phyloP scores from a whole-genome alignment of 1,284 basidiomycete genomes.

The Moesziomyces parantarcticus region DNA sequence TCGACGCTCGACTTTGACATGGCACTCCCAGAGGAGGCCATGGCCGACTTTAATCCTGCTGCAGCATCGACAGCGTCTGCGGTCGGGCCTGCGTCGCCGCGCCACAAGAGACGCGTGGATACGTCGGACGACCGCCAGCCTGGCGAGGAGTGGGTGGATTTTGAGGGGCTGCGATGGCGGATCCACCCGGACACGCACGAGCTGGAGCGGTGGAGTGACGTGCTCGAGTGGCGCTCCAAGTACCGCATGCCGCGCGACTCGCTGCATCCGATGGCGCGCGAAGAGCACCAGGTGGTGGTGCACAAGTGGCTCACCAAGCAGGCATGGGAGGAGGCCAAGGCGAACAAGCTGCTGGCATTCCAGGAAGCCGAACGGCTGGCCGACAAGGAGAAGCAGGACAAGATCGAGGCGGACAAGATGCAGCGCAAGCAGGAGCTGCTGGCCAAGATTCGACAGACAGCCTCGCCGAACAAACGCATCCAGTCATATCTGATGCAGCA shows the following conservation, averaged over 20 bases:
- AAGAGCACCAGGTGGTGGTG: slow-evolving; percentile 50
- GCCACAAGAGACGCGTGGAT: slow-evolving; percentile 48
- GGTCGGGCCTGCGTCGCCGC: neutral
- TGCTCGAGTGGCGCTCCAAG: slow-evolving; percentile 60
- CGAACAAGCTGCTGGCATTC: slow-evolving; percentile 52
- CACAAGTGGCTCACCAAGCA: slow-evolving; percentile 56
- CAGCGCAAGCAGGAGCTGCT: slow-evolving; percentile 39
- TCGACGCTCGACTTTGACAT: slow-evolving; percentile 35
- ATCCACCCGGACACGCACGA: slow-evolving; percentile 56
- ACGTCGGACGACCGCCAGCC: slow-evolving; percentile 55
- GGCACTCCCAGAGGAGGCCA: slow-evolving; percentile 30
- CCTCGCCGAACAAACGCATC: slow-evolving; percentile 42
- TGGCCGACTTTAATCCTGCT: slow-evolving; percentile 32
- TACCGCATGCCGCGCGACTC: slow-evolving; percentile 62
- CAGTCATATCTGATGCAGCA: slow-evolving; percentile 28
- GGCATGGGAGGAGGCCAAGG: slow-evolving; percentile 59
- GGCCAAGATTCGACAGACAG: slow-evolving; percentile 43
- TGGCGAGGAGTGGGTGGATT: slow-evolving; percentile 62
- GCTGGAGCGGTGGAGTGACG: slow-evolving; percentile 33
- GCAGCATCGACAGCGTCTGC: neutral
- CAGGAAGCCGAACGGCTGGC: slow-evolving; percentile 52
- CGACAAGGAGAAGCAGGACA: slow-evolving; percentile 32
- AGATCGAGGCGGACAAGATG: slow-evolving; percentile 44
- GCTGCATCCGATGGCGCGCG: slow-evolving; percentile 56
- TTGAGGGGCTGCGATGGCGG: slow-evolving; percentile 59